A percentile compares a stretch with the other conserved stretches of the same genome.
These are phyloP conservation scores for Oehlia diaphana DNA, from an alignment of 192 early-diverging fungal species.

Conservation along the genomic window DNA sequence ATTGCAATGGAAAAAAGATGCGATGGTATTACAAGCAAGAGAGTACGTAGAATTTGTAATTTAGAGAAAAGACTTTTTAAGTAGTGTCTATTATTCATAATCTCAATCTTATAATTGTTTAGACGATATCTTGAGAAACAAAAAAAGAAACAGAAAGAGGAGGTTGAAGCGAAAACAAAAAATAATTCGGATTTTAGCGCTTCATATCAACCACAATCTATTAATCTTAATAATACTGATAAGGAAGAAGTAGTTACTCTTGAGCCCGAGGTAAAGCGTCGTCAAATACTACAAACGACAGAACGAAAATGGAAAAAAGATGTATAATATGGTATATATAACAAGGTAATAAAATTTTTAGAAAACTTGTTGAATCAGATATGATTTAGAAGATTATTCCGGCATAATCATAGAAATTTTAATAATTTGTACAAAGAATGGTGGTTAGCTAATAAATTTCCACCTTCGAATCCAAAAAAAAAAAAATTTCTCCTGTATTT, in stretches of 20 bases:
- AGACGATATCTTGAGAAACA: not conserved
- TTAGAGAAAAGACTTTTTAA: not conserved
- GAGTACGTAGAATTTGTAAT: conserved; percentile 46
- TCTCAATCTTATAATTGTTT: not conserved
- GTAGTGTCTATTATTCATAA: not conserved
- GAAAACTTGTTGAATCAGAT: not conserved
- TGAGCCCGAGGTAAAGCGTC: not conserved
- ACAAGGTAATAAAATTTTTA: not conserved
- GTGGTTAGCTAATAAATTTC: not conserved
- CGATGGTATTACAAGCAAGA: conserved; percentile 70
- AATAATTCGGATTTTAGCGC: not conserved
- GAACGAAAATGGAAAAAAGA: not conserved
- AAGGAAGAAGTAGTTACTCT: not conserved
- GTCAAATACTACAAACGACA: not conserved
- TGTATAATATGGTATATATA: not conserved
- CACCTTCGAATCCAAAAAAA: not conserved
- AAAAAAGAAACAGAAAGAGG: not conserved
- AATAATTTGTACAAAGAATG: not conserved
- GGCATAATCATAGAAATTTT: not conserved
- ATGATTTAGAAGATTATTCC: not conserved
- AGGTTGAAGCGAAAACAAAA: not conserved
- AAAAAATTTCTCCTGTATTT: too few relatives aligned
- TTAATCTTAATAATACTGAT: not conserved
- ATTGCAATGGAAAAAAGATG: conserved; percentile 65
- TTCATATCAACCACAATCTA: not conserved